A percentile compares a stretch with the other conserved stretches of the same genome.
phyloP scores from a whole-genome alignment of 2,329 filamentous ascomycete species.

The Graphilbum fragrans region DNA sequence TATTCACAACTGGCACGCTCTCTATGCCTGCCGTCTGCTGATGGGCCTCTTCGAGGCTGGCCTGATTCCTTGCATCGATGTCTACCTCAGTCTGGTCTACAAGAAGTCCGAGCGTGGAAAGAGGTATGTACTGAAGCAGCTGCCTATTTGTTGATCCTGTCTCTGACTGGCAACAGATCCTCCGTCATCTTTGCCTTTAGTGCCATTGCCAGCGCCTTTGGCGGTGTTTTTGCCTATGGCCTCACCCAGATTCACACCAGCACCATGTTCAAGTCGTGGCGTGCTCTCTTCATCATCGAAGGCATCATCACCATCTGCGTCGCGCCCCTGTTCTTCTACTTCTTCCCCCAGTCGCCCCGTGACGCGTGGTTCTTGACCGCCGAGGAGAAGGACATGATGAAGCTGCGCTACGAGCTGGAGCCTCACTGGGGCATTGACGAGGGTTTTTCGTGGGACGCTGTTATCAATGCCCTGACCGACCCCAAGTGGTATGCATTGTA shows the following conservation, averaged over 20 bases:
- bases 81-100: slow-evolving; percentile 24
- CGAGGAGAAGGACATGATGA: slow-evolving; percentile 15
- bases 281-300: slow-evolving; percentile 27
- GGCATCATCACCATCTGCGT: slow-evolving; percentile 24
- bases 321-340: slow-evolving; percentile 15
- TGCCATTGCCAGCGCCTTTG: slow-evolving; percentile 26
- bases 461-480: slow-evolving; percentile 11
- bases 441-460: slow-evolving; percentile 13
- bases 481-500: slow-evolving; percentile 19
- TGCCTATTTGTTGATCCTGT: no score
- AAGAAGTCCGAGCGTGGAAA: slow-evolving; percentile 12
- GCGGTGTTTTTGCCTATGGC: slow-evolving; percentile 28
- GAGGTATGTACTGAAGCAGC: no score
- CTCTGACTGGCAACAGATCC: slow-evolving; percentile 16
- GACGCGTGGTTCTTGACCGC: slow-evolving; percentile 17
- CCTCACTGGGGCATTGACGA: slow-evolving; percentile 16
- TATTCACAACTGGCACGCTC: slow-evolving; percentile 15
- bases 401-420: slow-evolving; percentile 14
- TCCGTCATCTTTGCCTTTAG: slow-evolving; percentile 28
- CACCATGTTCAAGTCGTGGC: slow-evolving; percentile 23
- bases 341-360: slow-evolving; percentile 16
- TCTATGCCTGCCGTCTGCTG: slow-evolving; percentile 12
- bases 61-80: slow-evolving; percentile 27
- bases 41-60: slow-evolving; percentile 18
- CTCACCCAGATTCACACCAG: slow-evolving; percentile 21